These are phyloP conservation scores for Pleurotus pulmonarius DNA, from an alignment of 768 basidiomycete genomes.

Conservation along the genomic window DNA sequence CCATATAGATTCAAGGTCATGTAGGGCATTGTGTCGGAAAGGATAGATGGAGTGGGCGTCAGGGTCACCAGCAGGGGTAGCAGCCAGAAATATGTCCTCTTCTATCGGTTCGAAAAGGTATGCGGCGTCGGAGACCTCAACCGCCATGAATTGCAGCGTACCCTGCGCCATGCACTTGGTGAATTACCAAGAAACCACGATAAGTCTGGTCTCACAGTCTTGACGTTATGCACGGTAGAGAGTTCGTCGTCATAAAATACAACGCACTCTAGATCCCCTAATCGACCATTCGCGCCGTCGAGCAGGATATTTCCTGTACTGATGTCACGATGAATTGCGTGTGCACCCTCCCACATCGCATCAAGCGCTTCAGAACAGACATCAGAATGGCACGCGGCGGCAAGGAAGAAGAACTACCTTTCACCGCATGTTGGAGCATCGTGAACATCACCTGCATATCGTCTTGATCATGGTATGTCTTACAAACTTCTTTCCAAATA, in stretches of 20 bases:
- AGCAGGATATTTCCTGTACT: slow-evolving; percentile 13
- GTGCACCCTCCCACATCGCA: not conserved
- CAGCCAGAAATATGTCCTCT: not conserved
- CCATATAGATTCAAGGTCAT: slow-evolving; percentile 14
- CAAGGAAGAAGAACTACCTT: not conserved
- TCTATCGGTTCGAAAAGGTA: not conserved
- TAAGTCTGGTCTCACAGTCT: too few relatives aligned
- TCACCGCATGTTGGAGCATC: not conserved
- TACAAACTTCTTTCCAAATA: not conserved
- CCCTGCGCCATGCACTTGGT: too few relatives aligned
- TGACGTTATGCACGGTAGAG: not conserved
- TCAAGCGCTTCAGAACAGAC: slow-evolving; percentile 6
- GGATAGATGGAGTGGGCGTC: too few relatives aligned
- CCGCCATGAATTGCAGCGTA: slow-evolving; percentile 13
- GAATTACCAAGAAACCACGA: too few relatives aligned
- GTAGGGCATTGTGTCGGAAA: slow-evolving; percentile 9
- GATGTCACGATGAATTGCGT: slow-evolving; percentile 14
- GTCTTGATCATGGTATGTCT: not conserved
- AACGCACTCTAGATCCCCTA: slow-evolving; percentile 12
- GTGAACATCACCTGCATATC: not conserved
- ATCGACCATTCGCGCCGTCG: slow-evolving; percentile 1
- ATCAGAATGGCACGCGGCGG: not conserved
- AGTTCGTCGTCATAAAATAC: not conserved
- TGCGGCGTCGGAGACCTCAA: not conserved
- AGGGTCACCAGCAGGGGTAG: too few relatives aligned